phyloP scores from a whole-genome alignment of 2,329 filamentous ascomycete species.

The Diaporthe amygdali region DNA sequence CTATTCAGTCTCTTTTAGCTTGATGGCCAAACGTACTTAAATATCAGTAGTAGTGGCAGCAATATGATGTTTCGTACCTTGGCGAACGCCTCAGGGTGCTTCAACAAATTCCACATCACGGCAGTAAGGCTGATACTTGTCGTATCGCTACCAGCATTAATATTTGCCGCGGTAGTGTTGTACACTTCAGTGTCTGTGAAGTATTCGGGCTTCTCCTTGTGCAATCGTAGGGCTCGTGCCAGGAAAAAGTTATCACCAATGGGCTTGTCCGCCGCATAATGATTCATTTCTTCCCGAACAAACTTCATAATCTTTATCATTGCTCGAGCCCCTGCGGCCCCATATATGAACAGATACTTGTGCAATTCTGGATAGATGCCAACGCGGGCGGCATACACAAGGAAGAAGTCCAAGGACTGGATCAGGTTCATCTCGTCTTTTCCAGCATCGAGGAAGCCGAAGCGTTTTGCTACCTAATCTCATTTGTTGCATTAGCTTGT shows the following conservation, averaged over 20 bases:
- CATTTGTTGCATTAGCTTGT: background rate
- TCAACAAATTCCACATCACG: slow-evolving; percentile 36
- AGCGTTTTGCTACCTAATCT: slow-evolving; percentile 7
- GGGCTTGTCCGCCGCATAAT: background rate
- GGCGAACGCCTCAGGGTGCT: slow-evolving; percentile 32
- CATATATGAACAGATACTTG: background rate
- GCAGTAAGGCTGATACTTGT: slow-evolving; percentile 39
- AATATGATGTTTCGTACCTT: slow-evolving; percentile 17
- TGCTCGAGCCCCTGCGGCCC: background rate
- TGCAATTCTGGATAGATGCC: slow-evolving; percentile 12
- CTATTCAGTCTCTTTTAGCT: background rate
- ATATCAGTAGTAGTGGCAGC: background rate
- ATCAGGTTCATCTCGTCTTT: slow-evolving; percentile 5
- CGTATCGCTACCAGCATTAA: slow-evolving; percentile 42
- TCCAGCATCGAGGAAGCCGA: slow-evolving; percentile 19
- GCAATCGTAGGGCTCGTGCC: background rate
- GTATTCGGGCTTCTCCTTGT: background rate
- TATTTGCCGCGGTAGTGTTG: slow-evolving; percentile 31
- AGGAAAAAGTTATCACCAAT: background rate
- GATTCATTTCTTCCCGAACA: background rate
- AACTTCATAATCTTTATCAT: background rate
- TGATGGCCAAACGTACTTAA: background rate
- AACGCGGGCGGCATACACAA: background rate
- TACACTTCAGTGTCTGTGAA: slow-evolving; percentile 28
- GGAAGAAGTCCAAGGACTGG: background rate